These are phyloP conservation scores for Bipolaris cookei DNA, from an alignment of 2,329 filamentous ascomycete genomes.

Conservation along the genomic window DNA sequence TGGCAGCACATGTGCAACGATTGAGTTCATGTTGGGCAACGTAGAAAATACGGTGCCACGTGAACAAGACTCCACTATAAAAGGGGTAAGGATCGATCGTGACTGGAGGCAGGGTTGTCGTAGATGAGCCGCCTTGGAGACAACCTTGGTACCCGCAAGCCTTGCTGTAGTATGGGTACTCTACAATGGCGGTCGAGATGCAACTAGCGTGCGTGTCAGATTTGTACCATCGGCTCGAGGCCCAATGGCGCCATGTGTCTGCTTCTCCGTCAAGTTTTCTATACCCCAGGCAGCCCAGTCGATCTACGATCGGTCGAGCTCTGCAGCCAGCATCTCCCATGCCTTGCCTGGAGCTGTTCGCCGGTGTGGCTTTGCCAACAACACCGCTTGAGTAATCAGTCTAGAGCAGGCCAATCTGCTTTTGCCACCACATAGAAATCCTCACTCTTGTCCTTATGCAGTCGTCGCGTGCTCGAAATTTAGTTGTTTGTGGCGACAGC, in stretches of 20 bases:
- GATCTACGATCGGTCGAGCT: slow-evolving; percentile 7
- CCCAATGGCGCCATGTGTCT: slow-evolving; percentile 6
- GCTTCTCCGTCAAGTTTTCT: slow-evolving; percentile 3
- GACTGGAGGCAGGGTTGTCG: not conserved
- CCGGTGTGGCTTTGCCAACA: not conserved
- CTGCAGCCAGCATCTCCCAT: slow-evolving; percentile 6
- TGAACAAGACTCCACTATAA: not conserved
- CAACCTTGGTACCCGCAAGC: not conserved
- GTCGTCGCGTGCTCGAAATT: not conserved
- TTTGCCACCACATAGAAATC: slow-evolving; percentile 3
- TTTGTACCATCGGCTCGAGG: slow-evolving; percentile 4
- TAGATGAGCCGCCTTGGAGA: not conserved
- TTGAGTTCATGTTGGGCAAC: not conserved
- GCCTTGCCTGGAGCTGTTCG: slow-evolving; percentile 1
- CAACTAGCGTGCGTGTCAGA: slow-evolving; percentile 11
- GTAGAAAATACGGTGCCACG: not conserved
- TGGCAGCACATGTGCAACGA: not conserved
- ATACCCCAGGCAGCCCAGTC: not conserved
- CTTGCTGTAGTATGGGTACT: not conserved
- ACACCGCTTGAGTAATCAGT: not conserved
- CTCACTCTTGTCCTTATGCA: not conserved
- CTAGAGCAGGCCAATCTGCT: slow-evolving; percentile 2
- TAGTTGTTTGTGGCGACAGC: not conserved
- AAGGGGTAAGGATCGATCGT: not conserved
- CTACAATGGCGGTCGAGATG: slow-evolving; percentile 9